Evolutionary conservation across 1,284 basidiomycete species (phyloP), one percentile per base, ranked within the genome.

Genomic region (Phlebopus sp.): DNA sequence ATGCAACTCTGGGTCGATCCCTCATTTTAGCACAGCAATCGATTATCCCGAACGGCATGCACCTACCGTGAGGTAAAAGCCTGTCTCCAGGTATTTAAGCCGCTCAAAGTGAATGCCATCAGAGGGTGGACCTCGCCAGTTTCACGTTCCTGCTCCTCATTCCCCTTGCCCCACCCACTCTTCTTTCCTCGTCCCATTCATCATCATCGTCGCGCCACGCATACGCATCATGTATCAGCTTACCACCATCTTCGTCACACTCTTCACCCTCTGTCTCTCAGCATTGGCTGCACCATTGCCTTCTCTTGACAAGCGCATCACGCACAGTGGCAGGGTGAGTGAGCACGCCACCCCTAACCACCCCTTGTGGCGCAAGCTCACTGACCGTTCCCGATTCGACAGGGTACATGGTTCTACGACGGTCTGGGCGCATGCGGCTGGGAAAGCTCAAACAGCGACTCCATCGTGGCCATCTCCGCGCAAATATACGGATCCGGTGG

Each of bases 341-440:
- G n/a, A n/a, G n/a, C n/a, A n/a, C 67, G 4, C 36, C 9, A 23
- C 18, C 19, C 37, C n/a, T 14, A 25, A 23, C 15, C 10, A 4
- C 21, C n/a, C n/a, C 17, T 19, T 15, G n/a, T 15, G 18, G 14
- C 27, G n/a, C 14, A 17, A 29, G 10, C 10, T 11, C 25, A 17
- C 43, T 59, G 39, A 66, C 15, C 25, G 21, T 55, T 23, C 5
- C 44, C 38, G 46, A 42, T 21, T 29, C 9, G 21, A 6, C 52
- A 73, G 71, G 69, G 66, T 38, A 72, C 67, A 36, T 76, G 64
- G 66, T 77, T 67, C 49, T 51, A 69, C 42, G 59, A 67, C 47
- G 73, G 74, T 27, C 42, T 60, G 13, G 78, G 76, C 30, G 79
- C 79, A 59, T 82, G 80, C 55, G 79, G 79, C 8, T 50, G 68